Evolutionary conservation across 371 early-diverging fungal genomes (phyloP).

Genomic region (Smittium culicis): DNA sequence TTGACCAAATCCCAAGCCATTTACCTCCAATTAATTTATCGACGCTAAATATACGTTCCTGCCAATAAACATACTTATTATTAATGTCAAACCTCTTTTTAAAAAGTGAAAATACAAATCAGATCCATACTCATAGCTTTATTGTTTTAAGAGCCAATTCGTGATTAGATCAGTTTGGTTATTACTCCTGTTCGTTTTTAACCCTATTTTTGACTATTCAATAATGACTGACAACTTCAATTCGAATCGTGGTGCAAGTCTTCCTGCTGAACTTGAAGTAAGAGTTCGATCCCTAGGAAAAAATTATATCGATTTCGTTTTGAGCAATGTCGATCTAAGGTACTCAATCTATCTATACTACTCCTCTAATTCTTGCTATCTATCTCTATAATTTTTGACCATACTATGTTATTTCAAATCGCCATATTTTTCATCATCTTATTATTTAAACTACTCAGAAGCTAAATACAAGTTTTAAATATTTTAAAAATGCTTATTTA

Average conservation of each 20-base stretch:
- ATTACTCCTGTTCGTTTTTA: too few species aligned
- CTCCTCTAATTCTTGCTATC: background rate
- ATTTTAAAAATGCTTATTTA: conserved; percentile 13
- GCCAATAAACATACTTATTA: too few species aligned
- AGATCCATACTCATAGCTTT: background rate
- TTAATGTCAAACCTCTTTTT: too few species aligned
- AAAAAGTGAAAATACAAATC: too few species aligned
- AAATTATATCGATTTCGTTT: conserved; percentile 53
- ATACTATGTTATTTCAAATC: background rate
- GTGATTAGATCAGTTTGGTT: background rate
- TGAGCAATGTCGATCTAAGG: conserved; percentile 67
- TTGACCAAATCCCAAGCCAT: too few species aligned
- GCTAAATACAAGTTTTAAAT: background rate
- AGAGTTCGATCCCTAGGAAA: conserved; percentile 52
- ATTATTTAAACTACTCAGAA: background rate
- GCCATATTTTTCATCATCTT: background rate
- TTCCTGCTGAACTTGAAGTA: conserved; percentile 25
- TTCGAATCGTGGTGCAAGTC: background rate
- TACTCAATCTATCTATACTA: conserved; percentile 13
- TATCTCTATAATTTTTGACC: background rate
- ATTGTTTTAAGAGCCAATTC: background rate
- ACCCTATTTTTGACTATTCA: too few species aligned
- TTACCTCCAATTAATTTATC: too few species aligned
- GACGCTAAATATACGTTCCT: too few species aligned
- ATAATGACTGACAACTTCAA: background rate